These are phyloP conservation scores for Russula foetens DNA, from an alignment of 768 basidiomycete genomes.

Conservation along the genomic window DNA sequence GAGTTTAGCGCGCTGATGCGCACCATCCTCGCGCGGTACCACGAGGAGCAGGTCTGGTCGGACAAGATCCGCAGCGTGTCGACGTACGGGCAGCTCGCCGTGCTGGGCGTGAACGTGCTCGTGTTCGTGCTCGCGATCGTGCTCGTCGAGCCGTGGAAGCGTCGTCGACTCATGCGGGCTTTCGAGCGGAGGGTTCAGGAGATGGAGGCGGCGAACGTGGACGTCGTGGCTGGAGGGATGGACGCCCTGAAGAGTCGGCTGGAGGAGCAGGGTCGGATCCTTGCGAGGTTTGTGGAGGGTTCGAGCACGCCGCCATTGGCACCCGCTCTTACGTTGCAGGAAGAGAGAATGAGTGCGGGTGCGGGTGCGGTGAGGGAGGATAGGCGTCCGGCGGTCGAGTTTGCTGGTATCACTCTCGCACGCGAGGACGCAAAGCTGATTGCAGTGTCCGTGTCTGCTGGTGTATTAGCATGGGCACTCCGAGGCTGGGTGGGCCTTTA, in stretches of 20 bases:
- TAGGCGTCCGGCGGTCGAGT: slow-evolving; percentile 3
- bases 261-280: slow-evolving; percentile 10
- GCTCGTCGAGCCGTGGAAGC: slow-evolving; percentile 95
- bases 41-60: slow-evolving; percentile 98
- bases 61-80: slow-evolving; percentile 96
- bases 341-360: background rate
- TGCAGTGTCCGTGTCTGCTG: background rate
- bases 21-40: slow-evolving; percentile 83
- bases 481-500: slow-evolving; percentile 8
- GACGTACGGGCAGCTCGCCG: slow-evolving; percentile 86
- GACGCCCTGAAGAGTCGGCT: slow-evolving; percentile 1
- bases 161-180: slow-evolving; percentile 74
- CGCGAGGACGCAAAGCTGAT: background rate
- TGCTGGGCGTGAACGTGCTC: slow-evolving; percentile 77
- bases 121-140: slow-evolving; percentile 88
- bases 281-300: background rate
- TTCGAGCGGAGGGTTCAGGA: slow-evolving; percentile 76
- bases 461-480: slow-evolving; percentile 7
- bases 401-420: slow-evolving; percentile 7
- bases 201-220: slow-evolving; percentile 37
- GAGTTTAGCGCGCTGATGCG: slow-evolving; percentile 86
- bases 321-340: background rate
- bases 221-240: background rate
- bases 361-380: background rate
- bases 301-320: background rate